phyloP scores from a whole-genome alignment of 1,139 yeast genomes.

The Meyerozyma carpophila region DNA sequence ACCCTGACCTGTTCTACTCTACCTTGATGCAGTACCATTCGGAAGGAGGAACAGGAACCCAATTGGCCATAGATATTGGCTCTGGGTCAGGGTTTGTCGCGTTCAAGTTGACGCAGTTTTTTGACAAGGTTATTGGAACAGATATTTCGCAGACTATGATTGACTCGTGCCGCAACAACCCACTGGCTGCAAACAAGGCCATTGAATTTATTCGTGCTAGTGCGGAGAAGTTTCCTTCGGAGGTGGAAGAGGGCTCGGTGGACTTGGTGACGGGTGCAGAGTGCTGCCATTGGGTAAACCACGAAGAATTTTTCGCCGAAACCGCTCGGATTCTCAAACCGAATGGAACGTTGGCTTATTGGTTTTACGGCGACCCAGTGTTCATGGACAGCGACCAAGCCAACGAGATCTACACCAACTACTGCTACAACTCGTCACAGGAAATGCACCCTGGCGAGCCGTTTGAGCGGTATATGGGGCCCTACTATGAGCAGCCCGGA shows the following conservation, averaged over 20 bases:
- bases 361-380: constrained; percentile 76
- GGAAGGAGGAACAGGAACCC: constrained; percentile 9
- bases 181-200: constrained; percentile 6
- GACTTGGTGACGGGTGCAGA: constrained; percentile 74
- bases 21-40: constrained; percentile 26
- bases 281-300: constrained; percentile 75
- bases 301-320: constrained; percentile 45
- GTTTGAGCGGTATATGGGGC: constrained; percentile 50
- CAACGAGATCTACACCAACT: constrained; percentile 31
- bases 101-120: constrained; percentile 42
- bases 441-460: constrained; percentile 24
- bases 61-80: constrained; percentile 62
- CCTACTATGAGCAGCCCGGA: constrained; percentile 76
- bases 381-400: constrained; percentile 39
- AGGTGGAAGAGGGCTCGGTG: constrained; percentile 26
- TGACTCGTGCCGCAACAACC: constrained; percentile 30
- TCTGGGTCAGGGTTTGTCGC: constrained; percentile 86
- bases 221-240: constrained; percentile 11
- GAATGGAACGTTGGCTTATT: constrained; percentile 64
- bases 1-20: constrained; percentile 29
- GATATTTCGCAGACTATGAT: constrained; percentile 69
- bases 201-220: constrained; percentile 9
- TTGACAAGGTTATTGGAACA: constrained; percentile 52
- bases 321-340: constrained; percentile 45
- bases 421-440: constrained; percentile 31